Conservation (phyloP, 805 yeast genomes). For the Saccharomycopsis fermentans region DNA sequence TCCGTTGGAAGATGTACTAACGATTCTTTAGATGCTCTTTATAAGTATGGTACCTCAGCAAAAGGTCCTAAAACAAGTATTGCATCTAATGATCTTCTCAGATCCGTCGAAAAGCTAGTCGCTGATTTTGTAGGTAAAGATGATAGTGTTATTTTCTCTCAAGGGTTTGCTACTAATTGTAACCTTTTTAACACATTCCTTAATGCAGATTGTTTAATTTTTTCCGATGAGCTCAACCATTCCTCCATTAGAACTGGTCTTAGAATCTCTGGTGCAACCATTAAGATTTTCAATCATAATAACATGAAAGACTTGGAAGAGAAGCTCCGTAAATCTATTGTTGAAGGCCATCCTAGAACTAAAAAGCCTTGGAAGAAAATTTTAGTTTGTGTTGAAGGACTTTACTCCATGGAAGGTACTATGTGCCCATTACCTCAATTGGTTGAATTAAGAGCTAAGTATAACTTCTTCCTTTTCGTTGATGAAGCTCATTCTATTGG, state of each 20-base stretch:
- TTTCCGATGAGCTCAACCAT: constrained; percentile 91
- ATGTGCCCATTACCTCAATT: constrained; percentile 71
- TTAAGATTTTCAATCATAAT: constrained; percentile 85
- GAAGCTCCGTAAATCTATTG: constrained; percentile 70
- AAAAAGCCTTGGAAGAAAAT: constrained; percentile 95
- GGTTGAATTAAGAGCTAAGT: constrained; percentile 65
- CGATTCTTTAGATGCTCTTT: constrained; percentile 50
- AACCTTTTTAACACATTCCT: constrained; percentile 73
- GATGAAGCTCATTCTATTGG: constrained; percentile 99
- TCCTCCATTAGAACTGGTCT: constrained; percentile 94
- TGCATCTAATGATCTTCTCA: constrained; percentile 72
- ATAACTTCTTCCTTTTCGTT: constrained; percentile 81
- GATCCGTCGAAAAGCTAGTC: constrained; percentile 60
- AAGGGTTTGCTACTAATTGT: constrained; percentile 96
- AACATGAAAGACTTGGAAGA: constrained; percentile 75
- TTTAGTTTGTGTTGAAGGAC: constrained; percentile 81
- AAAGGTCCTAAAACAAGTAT: constrained; percentile 67
- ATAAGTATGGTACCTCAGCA: constrained; percentile 65
- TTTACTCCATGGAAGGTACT: constrained; percentile 90
- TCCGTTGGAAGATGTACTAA: constrained; percentile 87
- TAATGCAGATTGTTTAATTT: constrained; percentile 80
- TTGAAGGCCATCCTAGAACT: constrained; percentile 89
- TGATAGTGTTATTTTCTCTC: constrained; percentile 74
- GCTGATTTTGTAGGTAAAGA: constrained; percentile 89
- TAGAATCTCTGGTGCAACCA: constrained; percentile 84